Evolutionary conservation across 2,329 filamentous ascomycete species (phyloP).

Genomic region (Metarhizium sp.): DNA sequence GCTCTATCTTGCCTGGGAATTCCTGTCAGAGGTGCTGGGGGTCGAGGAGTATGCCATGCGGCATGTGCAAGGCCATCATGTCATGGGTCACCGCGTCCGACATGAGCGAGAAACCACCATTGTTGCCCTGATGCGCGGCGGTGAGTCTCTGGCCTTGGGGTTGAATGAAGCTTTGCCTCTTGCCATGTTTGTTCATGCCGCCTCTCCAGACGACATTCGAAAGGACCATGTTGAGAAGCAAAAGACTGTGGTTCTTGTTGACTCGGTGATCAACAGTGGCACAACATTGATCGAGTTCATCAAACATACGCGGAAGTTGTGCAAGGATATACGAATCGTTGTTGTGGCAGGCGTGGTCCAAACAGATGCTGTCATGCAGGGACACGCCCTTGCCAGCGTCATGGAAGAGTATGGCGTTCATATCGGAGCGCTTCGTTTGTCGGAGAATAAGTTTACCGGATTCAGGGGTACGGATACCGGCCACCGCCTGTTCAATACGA

Average conservation of each 20-base stretch:
- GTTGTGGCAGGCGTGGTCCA: slow-evolving; percentile 49
- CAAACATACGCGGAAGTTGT: slow-evolving; percentile 30
- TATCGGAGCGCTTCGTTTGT: slow-evolving; percentile 44
- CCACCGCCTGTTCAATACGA: slow-evolving; percentile 50
- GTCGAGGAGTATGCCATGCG: slow-evolving; percentile 36
- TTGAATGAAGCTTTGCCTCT: slow-evolving; percentile 42
- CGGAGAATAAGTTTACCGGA: slow-evolving; percentile 46
- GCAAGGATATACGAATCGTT: slow-evolving; percentile 34
- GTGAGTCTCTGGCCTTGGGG: slow-evolving; percentile 52
- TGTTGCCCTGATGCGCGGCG: slow-evolving; percentile 52
- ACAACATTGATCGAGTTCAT: slow-evolving; percentile 39
- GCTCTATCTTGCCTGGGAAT: slow-evolving; percentile 41
- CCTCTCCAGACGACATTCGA: slow-evolving; percentile 29
- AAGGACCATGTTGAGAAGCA: slow-evolving; percentile 28
- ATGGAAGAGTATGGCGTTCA: slow-evolving; percentile 15
- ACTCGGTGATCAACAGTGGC: slow-evolving; percentile 52
- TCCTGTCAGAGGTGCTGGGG: slow-evolving; percentile 36
- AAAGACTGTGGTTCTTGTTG: slow-evolving; percentile 42
- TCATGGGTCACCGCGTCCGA: slow-evolving; percentile 33
- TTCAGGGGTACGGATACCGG: slow-evolving; percentile 46
- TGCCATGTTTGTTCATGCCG: slow-evolving; percentile 42
- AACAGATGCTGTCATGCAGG: slow-evolving; percentile 14
- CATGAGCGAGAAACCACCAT: slow-evolving; percentile 42
- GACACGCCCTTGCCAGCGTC: slow-evolving; percentile 9
- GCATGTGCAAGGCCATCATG: slow-evolving; percentile 40